Evolutionary conservation across 164 flowering plant genomes (phyloP).

Genomic region (Vitis rupestris): DNA sequence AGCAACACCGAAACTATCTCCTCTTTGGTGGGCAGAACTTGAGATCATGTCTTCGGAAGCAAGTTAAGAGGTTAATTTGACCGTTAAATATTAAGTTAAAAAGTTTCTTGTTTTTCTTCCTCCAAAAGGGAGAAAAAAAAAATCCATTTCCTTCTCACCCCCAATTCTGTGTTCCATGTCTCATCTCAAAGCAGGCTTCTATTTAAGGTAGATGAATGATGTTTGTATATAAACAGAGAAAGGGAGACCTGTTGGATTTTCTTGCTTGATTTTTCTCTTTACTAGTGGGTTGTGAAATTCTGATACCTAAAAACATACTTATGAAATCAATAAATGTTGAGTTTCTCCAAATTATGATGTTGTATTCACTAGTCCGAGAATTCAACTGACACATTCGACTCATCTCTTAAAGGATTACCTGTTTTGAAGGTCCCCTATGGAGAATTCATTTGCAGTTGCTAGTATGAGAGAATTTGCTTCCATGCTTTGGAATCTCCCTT

Average conservation of each 20-base stretch:
- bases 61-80: conserved; percentile 19
- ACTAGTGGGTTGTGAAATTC: not conserved
- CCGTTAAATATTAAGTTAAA: not conserved
- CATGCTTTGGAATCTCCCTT: too few relatives aligned
- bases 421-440: too few relatives aligned
- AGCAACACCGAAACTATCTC: conserved; percentile 62
- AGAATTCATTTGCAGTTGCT: too few relatives aligned
- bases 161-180: not conserved
- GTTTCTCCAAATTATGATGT: not conserved
- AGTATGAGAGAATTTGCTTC: too few relatives aligned
- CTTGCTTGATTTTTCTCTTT: not conserved
- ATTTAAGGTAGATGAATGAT: not conserved
- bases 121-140: not conserved
- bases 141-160: not conserved
- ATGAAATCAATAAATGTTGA: not conserved
- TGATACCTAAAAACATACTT: not conserved
- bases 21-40: conserved; percentile 90
- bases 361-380: too few relatives aligned
- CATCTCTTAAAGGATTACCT: too few relatives aligned
- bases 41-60: conserved; percentile 57
- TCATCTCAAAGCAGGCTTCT: not conserved
- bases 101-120: too few relatives aligned
- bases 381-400: too few relatives aligned
- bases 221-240: conserved; percentile 8
- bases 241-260: not conserved